Conservation (phyloP, 129 eudicot species). For the Centrapalus pauciflorus region DNA sequence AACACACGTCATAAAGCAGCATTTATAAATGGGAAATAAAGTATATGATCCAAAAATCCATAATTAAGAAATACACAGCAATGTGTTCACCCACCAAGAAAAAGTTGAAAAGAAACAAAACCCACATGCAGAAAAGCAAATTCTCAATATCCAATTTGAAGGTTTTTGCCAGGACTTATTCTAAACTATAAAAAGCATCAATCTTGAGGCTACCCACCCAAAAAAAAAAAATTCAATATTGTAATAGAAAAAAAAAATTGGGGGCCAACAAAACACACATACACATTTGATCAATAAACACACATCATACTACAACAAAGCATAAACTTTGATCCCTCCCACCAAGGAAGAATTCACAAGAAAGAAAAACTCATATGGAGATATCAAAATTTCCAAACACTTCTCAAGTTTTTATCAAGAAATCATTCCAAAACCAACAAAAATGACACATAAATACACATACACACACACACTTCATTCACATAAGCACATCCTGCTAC, state of each 20-base stretch:
- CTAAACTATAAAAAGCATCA: neutral
- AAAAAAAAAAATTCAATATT: neutral
- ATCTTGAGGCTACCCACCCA: neutral
- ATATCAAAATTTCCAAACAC: no score
- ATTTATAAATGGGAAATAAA: no score
- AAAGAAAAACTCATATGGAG: neutral
- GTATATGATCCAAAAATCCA: neutral
- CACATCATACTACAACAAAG: neutral
- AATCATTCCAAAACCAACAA: no score
- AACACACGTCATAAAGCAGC: no score
- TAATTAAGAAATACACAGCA: constrained; percentile 12
- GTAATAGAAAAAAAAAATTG: neutral
- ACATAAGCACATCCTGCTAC: neutral
- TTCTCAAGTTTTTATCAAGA: no score
- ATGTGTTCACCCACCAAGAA: neutral
- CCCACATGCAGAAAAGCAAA: neutral
- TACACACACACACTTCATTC: constrained; percentile 1
- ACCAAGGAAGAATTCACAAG: neutral
- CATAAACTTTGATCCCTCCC: neutral
- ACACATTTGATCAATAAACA: constrained; percentile 5
- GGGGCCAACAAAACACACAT: neutral
- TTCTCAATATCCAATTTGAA: constrained; percentile 10
- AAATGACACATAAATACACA: no score
- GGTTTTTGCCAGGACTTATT: constrained; percentile 1
- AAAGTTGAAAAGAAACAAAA: neutral